Percentiles rank a stretch among this genome's conserved stretches.
phyloP scores from a whole-genome alignment of 345 rosid genomes.

The Moricandia moricandioides region DNA sequence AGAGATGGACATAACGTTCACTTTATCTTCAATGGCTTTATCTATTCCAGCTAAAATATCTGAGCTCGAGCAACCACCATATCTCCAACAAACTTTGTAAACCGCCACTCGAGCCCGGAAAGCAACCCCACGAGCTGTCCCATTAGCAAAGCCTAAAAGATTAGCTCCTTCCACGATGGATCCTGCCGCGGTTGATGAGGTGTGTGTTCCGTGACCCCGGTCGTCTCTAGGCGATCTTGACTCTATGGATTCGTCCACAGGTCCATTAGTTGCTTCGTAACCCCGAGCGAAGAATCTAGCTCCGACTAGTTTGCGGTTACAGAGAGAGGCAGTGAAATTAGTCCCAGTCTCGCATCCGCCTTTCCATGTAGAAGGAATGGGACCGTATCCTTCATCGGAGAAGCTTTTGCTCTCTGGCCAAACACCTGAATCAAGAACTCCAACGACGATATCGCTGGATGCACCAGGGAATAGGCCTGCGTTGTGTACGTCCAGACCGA shows the following conservation, averaged over 20 bases:
- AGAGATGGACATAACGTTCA: too few species aligned
- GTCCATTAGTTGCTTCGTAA: constrained; percentile 50
- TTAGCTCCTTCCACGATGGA: constrained; percentile 55
- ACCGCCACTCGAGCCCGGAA: too few species aligned
- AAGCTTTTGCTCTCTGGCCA: constrained; percentile 65
- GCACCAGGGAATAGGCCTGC: constrained; percentile 35
- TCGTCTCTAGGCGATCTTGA: constrained; percentile 61
- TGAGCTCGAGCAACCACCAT: too few species aligned
- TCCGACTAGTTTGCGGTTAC: constrained; percentile 65
- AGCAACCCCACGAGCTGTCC: constrained; percentile 40
- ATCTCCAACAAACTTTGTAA: too few species aligned
- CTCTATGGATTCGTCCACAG: constrained; percentile 46
- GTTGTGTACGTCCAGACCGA: constrained; percentile 43
- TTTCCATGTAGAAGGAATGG: constrained; percentile 54
- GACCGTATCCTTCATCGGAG: constrained; percentile 48
- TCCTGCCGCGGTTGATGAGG: constrained; percentile 73
- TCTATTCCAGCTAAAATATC: too few species aligned
- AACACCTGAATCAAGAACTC: constrained; percentile 56
- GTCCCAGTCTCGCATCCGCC: constrained; percentile 61
- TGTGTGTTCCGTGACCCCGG: constrained; percentile 69
- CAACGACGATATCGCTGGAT: constrained; percentile 43
- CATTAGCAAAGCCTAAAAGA: constrained; percentile 57
- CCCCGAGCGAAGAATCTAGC: constrained; percentile 54
- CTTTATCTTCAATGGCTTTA: too few species aligned
- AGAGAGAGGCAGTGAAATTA: constrained; percentile 45